phyloP scores from a whole-genome alignment of 345 rosid genomes.

The Lumnitzera racemosa region DNA sequence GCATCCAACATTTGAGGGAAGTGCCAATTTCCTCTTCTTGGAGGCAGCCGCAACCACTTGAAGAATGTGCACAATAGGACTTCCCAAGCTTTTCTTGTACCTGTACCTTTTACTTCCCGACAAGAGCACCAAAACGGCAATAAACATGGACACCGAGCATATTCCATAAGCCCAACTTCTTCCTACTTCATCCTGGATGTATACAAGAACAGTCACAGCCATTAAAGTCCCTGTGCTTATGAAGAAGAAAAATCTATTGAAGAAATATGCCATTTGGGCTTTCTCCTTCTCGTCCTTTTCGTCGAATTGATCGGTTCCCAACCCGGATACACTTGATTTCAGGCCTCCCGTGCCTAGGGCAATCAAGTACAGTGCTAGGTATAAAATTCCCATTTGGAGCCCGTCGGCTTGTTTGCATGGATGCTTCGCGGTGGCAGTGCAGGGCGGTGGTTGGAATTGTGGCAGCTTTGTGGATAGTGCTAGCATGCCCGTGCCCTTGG shows the following conservation, averaged over 20 bases:
- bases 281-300: constrained; percentile 53
- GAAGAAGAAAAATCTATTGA: constrained; percentile 56
- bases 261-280: constrained; percentile 52
- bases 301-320: constrained; percentile 63
- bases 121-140: constrained; percentile 46
- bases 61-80: constrained; percentile 68
- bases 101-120: constrained; percentile 56
- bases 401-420: constrained; percentile 45
- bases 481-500: constrained; percentile 72
- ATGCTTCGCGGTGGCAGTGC: constrained; percentile 24
- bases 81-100: constrained; percentile 67
- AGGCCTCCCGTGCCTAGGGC: constrained; percentile 69
- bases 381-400: constrained; percentile 67
- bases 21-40: constrained; percentile 38
- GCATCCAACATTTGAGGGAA: constrained; percentile 36
- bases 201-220: constrained; percentile 65
- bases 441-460: constrained; percentile 58
- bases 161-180: constrained; percentile 55
- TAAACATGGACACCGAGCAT: constrained; percentile 51
- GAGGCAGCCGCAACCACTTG: constrained; percentile 65
- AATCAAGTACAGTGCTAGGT: constrained; percentile 45
- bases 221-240: constrained; percentile 45
- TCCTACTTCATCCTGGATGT: constrained; percentile 52
- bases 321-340: constrained; percentile 63
- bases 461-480: constrained; percentile 53